Base-by-base conservation (phyloP, 371 early-diverging fungal genomes). In the Actinomortierella wolfii region DNA sequence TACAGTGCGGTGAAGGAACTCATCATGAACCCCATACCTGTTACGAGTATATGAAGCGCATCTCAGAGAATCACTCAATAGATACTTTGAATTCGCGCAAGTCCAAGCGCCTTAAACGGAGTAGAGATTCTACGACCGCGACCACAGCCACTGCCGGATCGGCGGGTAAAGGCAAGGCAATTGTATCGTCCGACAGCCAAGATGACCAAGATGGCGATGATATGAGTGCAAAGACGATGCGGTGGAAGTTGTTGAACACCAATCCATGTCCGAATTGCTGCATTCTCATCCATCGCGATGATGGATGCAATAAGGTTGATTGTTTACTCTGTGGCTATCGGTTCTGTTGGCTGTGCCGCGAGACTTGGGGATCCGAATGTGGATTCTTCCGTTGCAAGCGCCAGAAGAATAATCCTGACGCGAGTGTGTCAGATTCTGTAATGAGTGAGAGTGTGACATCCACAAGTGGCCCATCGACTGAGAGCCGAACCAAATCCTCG, bases 291-390 rank as follows among this genome's bases (percentile, higher is more conserved):
- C 86, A 89, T 43, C 68, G 92, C 17, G 92, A 92, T 45, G 92
- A 92, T 66, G 92, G 92, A 6, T 92, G 92, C 57, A 90, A 91
- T 64, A 89, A 90, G 67, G 88, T 92, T 0, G 90, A 91, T 52
- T 92, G 92, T 48, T 80, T 86, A 51, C 81, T 82, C 28, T 92
- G 92, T 67, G 91, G 90, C 1, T 78, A 81, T 69, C 68, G 81
- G 17, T 92, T 91, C 64, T 92, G 92, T 51, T 92, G 92, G 92
- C 57, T 83, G 23, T 83, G 83, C 59, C 63, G 67, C 20, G 59
- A 68, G 48, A 29, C 67, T 0, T 81, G 82, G 82, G 64, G 62
- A 15, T 64, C 61, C 42, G 65, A 62, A 29, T 80, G 80, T 42
- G 80, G 80, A 2, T 80, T 80, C 43, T 80, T 75, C 51, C 75